Base-by-base conservation (phyloP, 2,329 filamentous ascomycete species). In the Hypomyces perniciosus region DNA sequence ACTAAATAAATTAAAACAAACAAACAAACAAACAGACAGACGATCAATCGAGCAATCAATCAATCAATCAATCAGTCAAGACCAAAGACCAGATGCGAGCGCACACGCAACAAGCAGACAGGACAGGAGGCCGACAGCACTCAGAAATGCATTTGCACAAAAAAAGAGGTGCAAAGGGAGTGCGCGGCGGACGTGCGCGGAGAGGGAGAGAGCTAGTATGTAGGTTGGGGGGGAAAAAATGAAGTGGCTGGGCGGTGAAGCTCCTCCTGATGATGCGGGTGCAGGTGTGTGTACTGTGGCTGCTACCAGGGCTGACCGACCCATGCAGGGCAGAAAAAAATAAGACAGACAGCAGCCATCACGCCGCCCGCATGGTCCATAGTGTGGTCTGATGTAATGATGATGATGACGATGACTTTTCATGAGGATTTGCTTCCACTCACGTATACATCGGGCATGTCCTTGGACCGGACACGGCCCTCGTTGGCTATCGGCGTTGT, bases 381-480 rank as follows among this genome's bases (percentile, higher is more conserved):
- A 20, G 20, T 20, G 20, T 20, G 20, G 20, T 20, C 20, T 20
- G 20, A 20, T 20, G 43, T 31, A 37, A 48, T 52, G 46, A 53
- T 50, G 45, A 41, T 44, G 48, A 35, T 46, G 34, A 37, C 26
- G 27, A 44, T 34, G 39, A 37, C 29, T 5, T 4, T 48, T 56
- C 53, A 56, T 55, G 52, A 59, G 60, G 35, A 48, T 87, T 46
- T 39, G n/a, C 39, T 30, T 54, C 33, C 44, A 54, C 90, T 86
- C 81, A 96, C 90, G 75, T 88, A 96, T 74, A 95, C 85, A 78
- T 96, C 89, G 69, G 88, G 79, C 89, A 96, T 96, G 73, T 85
- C 86, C 76, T 83, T 86, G 66, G 85, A 75, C 68, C 88, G 88
- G 72, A 82, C 84, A 73, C 90, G 90, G 75, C 88, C 87, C 79